A percentile compares a stretch with the other conserved stretches of the same genome.
Conservation (phyloP, 2,329 filamentous ascomycete genomes). For the Dendrostoma leiphaemia region DNA sequence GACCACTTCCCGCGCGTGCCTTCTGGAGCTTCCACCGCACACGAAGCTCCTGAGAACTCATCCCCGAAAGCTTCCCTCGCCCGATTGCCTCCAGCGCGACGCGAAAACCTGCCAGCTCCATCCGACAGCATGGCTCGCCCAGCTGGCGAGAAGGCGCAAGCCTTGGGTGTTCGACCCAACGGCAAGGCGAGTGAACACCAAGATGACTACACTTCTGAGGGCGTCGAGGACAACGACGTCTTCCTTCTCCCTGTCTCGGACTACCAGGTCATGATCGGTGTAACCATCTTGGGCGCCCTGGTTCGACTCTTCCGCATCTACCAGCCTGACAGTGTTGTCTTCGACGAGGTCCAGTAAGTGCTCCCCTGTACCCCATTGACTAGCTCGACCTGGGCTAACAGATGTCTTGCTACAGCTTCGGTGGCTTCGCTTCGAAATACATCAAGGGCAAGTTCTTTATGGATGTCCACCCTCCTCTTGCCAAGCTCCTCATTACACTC, state of each 20-base stretch:
- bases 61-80: background rate
- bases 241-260: conserved; percentile 82
- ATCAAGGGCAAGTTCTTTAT: conserved; percentile 99
- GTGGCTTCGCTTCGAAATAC: conserved; percentile 97
- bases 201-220: conserved; percentile 70
- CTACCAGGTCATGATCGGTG: conserved; percentile 70
- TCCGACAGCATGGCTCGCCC: conserved; percentile 37
- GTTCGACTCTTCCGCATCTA: conserved; percentile 95
- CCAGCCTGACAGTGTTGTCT: conserved; percentile 93
- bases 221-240: conserved; percentile 86
- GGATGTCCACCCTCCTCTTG: conserved; percentile 98
- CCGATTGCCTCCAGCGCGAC: conserved; percentile 1
- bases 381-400: conserved; percentile 1
- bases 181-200: conserved; percentile 31
- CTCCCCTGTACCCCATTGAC: conserved; percentile 7
- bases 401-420: conserved; percentile 64
- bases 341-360: conserved; percentile 97
- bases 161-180: conserved; percentile 21
- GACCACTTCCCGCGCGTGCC: background rate
- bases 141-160: conserved; percentile 36
- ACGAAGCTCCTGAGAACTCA: background rate
- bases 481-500: conserved; percentile 93
- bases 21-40: background rate
- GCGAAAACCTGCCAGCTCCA: background rate
- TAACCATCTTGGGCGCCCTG: conserved; percentile 73